Evolutionary conservation across 2,329 filamentous ascomycete genomes (phyloP), one percentile per base, ranked within the genome.

Genomic region (Talaromyces sp.): DNA sequence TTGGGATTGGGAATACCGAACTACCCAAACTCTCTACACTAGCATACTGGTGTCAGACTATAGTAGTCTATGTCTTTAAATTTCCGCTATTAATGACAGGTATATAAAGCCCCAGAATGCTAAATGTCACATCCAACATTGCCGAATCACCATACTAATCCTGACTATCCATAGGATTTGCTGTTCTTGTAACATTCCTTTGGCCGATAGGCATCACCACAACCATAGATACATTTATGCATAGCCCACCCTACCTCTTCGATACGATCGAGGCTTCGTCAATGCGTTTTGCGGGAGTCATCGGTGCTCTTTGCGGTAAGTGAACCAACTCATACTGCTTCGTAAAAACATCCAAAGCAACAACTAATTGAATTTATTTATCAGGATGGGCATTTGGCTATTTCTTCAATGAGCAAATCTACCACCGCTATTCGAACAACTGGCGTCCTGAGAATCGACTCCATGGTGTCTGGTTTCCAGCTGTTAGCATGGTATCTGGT

Each of bases 151-250:
- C 14, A 8, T 17, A 20, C 36, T 39, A 13, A 29, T 24, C 27
- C 3, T 19, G 4, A n/a, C n/a, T 3, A 5, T n/a, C 1, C 3
- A 43, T 29, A 60, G 58, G 58, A 5, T 36, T 73, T 30, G 61
- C 68, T 13, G 65, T 64, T n/a, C 60, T 73, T 63, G 65, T 73
- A 13, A 71, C 65, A 20, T 73, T 72, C 47, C 70, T 64, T 36
- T 74, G 70, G 71, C 70, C 71, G 0, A 73, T 74, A 66, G 65
- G 66, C 17, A 73, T 74, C 47, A 73, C 70, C 7, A 67, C 66
- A 5, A 73, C 71, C 1, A 60, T 73, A 27, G 68, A 70, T 30
- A 55, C 60, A 3, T 71, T 74, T 47, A 50, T 74, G 30, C 68
- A 64, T 40, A 59, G 62, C 24, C 68, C 64, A 3, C 70, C 71